Percentiles rank a stretch among this genome's conserved stretches.
Evolutionary conservation across 306 rosid species (phyloP).

Genomic region (Ormosia emarginata): DNA sequence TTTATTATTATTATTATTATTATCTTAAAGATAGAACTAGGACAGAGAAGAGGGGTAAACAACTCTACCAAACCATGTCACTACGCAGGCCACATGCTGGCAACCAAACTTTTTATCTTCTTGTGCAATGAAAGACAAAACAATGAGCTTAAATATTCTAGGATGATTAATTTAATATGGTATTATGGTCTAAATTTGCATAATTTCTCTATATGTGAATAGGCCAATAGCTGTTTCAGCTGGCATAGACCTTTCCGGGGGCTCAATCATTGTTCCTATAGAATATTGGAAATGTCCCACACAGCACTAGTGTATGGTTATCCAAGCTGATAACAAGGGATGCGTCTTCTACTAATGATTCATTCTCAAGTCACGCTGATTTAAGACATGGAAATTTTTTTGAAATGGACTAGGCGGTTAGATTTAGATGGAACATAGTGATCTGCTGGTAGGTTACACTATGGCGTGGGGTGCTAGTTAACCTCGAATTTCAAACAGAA

Average conservation of each 20-base stretch:
- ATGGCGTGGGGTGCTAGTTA: background rate
- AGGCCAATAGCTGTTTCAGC: background rate
- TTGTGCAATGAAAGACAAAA: constrained; percentile 30
- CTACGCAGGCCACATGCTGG: constrained; percentile 19
- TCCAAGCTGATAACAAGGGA: constrained; percentile 23
- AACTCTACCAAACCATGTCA: constrained; percentile 22
- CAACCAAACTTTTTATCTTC: constrained; percentile 26
- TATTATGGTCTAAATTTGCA: constrained; percentile 18
- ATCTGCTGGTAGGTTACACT: constrained; percentile 4
- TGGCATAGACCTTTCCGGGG: constrained; percentile 19
- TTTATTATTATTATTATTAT: background rate
- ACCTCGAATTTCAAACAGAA: constrained; percentile 7
- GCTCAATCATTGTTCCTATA: constrained; percentile 6
- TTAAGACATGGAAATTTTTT: background rate
- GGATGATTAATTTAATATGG: constrained; percentile 17
- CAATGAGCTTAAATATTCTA: constrained; percentile 1
- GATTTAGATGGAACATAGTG: constrained; percentile 6
- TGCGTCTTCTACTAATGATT: constrained; percentile 3
- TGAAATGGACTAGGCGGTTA: background rate
- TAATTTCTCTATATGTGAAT: constrained; percentile 22
- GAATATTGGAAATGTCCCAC: constrained; percentile 25
- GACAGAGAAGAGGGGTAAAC: background rate
- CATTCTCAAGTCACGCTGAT: background rate
- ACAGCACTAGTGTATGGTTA: background rate
- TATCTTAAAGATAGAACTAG: background rate